Evolutionary conservation across 2,329 filamentous ascomycete species (phyloP).

Genomic region (Penicillium sp.): DNA sequence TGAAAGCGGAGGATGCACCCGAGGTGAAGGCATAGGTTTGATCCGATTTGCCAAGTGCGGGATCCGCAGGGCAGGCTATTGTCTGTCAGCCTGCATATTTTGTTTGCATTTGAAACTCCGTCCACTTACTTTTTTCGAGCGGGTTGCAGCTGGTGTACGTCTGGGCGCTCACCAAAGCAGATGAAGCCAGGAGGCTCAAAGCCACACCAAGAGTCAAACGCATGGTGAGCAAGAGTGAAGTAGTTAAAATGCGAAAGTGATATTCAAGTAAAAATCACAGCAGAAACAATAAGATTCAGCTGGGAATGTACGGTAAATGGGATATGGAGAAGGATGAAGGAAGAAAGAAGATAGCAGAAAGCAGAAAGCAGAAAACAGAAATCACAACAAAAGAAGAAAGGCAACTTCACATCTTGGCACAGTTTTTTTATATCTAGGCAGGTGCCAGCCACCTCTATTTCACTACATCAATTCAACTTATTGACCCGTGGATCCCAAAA

Average conservation of each 20-base stretch:
- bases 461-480: constrained; percentile 5
- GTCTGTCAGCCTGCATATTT: constrained; percentile 3
- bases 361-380: neutral
- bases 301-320: neutral
- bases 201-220: constrained; percentile 29
- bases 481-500: constrained; percentile 15
- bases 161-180: constrained; percentile 38
- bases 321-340: neutral
- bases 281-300: neutral
- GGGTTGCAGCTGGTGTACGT: constrained; percentile 49
- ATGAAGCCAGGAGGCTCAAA: constrained; percentile 29
- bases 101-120: neutral
- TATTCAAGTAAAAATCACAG: constrained; percentile 1
- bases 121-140: constrained; percentile 36
- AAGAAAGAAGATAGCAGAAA: constrained; percentile 7
- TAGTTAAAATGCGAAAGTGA: neutral
- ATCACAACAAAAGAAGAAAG: constrained; percentile 6
- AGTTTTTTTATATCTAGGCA: constrained; percentile 5
- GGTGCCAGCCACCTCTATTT: constrained; percentile 25
- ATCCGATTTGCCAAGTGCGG: constrained; percentile 80
- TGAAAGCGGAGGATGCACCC: constrained; percentile 77
- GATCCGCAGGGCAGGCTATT: constrained; percentile 69
- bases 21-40: constrained; percentile 75
- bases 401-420: constrained; percentile 6
- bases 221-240: constrained; percentile 28